Evolutionary conservation across 129 eudicot species (phyloP).

Genomic region (Tanacetum coccineum): DNA sequence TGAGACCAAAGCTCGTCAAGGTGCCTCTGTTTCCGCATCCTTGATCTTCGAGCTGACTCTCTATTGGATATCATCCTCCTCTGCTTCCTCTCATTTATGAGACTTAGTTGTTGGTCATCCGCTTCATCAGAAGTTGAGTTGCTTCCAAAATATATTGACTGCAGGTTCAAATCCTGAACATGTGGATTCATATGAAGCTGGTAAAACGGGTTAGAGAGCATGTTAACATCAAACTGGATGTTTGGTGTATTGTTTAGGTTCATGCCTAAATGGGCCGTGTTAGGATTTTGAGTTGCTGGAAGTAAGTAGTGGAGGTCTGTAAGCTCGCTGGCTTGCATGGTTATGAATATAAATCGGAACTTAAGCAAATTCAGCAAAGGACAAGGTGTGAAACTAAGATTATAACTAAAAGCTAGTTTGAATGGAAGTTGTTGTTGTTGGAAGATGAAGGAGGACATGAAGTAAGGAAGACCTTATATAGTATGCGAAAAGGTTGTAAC

Average conservation of each 20-base stretch:
- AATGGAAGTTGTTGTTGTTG: constrained; percentile 33
- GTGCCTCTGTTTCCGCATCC: constrained; percentile 97
- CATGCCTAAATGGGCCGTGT: constrained; percentile 40
- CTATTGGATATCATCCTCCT: constrained; percentile 96
- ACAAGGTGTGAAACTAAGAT: constrained; percentile 3
- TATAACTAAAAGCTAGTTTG: constrained; percentile 20
- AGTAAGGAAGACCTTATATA: constrained; percentile 56
- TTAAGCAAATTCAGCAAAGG: constrained; percentile 13
- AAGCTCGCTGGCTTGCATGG: constrained; percentile 74
- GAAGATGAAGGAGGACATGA: constrained; percentile 50
- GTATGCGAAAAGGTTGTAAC: constrained; percentile 43
- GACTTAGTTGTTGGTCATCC: constrained; percentile 74
- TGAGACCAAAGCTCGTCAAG: constrained; percentile 97
- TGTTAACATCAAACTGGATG: constrained; percentile 30
- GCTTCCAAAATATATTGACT: constrained; percentile 52
- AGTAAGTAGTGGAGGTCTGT: constrained; percentile 52
- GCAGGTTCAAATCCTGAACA: constrained; percentile 58
- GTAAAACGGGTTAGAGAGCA: constrained; percentile 46
- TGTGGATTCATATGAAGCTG: constrained; percentile 56
- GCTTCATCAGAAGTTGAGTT: constrained; percentile 98
- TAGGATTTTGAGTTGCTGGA: constrained; percentile 49
- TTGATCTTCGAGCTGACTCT: constrained; percentile 93
- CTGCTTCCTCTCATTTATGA: constrained; percentile 87
- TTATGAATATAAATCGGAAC: constrained; percentile 17
- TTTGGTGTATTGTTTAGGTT: constrained; percentile 36